Base-by-base conservation (phyloP, 495 filamentous ascomycete genomes). In the Cryomyces antarcticus region DNA sequence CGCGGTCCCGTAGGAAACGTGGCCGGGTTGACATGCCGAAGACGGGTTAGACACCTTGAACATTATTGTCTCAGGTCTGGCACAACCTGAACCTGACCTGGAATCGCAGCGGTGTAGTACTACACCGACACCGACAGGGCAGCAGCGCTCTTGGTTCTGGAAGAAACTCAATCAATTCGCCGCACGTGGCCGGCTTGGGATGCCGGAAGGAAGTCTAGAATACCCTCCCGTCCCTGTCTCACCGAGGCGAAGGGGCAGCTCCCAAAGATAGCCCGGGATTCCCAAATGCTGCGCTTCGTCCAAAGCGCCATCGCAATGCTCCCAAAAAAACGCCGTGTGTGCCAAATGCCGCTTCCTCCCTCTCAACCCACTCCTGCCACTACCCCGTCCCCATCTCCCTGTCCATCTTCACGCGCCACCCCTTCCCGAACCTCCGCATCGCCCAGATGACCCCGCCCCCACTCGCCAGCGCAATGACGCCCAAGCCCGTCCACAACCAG, bases 401-500 rank as follows among this genome's bases (percentile, higher is more conserved):
- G 47, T 80, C 75, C 81, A 89, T 83, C 39, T 53, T 58, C 49
- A 64, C 52, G 56, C 83, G 67, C 85, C 84, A 89, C 36, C 59
- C 59, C 12, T 71, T 65, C 0, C 76, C 79, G 45, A 62, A 80
- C 38, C 63, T 64, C 57, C 66, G 70, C 66, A 94, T 78, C 4
- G 68, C 59, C 61, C 70, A 73, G 27, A 93, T 70, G 10, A 77
- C 73, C 7, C 44, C 51, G 37, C 48, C 41, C 30, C 60, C 44
- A 45, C 54, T 61, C 0, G 70, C 44, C 49, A 78, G 68, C 5
- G 72, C 66, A 41, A 85, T 64, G 13, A 83, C 42, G 0, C 76
- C 80, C 0, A 95, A 48, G 30, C 79, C 78, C 3, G 88, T 94
- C 49, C 85, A 83, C 31, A 94, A 50, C 85, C 86, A 93, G 0